These are phyloP conservation scores for Lentinula edodes DNA, from an alignment of 768 basidiomycete species.

Conservation along the genomic window DNA sequence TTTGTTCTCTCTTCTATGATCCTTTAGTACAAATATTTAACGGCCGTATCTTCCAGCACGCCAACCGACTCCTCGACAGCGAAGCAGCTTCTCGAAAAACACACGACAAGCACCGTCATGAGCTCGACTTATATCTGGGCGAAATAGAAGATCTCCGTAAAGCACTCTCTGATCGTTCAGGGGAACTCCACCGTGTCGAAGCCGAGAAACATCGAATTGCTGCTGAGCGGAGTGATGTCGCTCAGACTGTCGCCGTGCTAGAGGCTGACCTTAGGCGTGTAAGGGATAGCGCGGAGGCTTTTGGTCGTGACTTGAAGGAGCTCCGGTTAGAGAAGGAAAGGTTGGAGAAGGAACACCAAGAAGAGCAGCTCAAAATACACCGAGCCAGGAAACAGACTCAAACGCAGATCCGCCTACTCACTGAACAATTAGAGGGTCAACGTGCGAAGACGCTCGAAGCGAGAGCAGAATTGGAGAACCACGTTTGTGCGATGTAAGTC, in stretches of 20 bases:
- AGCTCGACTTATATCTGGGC: conserved; percentile 63
- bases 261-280: conserved; percentile 76
- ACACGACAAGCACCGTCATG: conserved; percentile 67
- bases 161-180: conserved; percentile 54
- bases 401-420: conserved; percentile 59
- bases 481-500: conserved; percentile 52
- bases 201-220: conserved; percentile 58
- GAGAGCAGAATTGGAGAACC: conserved; percentile 43
- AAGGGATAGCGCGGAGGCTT: conserved; percentile 66
- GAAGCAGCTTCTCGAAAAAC: conserved; percentile 55
- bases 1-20: conserved; percentile 16
- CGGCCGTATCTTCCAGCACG: conserved; percentile 33
- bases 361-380: conserved; percentile 52
- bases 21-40: not conserved
- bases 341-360: conserved; percentile 46
- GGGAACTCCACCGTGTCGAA: conserved; percentile 58
- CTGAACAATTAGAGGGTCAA: conserved; percentile 58
- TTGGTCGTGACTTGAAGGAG: conserved; percentile 71
- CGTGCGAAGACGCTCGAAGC: conserved; percentile 41
- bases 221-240: conserved; percentile 61
- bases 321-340: conserved; percentile 65
- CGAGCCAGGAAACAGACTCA: conserved; percentile 63
- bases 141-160: conserved; percentile 77
- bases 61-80: conserved; percentile 57
- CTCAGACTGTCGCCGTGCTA: conserved; percentile 57